phyloP scores from a whole-genome alignment of 2,329 filamentous ascomycete species.

The Sclerotinia minor region DNA sequence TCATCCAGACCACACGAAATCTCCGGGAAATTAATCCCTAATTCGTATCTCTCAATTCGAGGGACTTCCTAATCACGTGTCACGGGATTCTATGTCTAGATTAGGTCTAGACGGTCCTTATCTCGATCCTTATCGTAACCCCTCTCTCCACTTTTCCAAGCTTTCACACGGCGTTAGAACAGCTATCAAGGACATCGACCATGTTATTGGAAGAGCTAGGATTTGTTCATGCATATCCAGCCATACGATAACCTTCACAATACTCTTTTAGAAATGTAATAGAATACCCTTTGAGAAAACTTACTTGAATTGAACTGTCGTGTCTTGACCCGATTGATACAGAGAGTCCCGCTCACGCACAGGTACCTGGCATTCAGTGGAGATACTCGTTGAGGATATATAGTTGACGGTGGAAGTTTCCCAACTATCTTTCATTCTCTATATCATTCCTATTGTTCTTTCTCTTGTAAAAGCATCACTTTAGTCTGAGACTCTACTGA shows the following conservation, averaged over 20 bases:
- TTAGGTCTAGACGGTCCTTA: slow-evolving; percentile 6
- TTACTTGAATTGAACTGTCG: slow-evolving; percentile 12
- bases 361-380: slow-evolving; percentile 19
- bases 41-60: slow-evolving; percentile 3
- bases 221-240: neutral
- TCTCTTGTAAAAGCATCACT: neutral
- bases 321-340: slow-evolving; percentile 38
- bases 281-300: slow-evolving; percentile 21
- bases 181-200: slow-evolving; percentile 6
- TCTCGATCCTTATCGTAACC: slow-evolving; percentile 5
- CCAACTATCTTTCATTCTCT: slow-evolving; percentile 18
- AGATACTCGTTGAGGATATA: slow-evolving; percentile 28
- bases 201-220: neutral
- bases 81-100: slow-evolving; percentile 8
- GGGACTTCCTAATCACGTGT: neutral
- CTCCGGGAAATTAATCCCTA: slow-evolving; percentile 18
- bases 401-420: slow-evolving; percentile 26
- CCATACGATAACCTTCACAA: neutral
- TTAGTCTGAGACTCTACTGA: neutral
- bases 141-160: neutral
- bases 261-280: neutral
- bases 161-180: neutral
- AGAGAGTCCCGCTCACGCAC: slow-evolving; percentile 34
- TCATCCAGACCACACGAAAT: neutral
- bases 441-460: slow-evolving; percentile 14